These are phyloP conservation scores for Podochytrium sp. DNA, from an alignment of 192 early-diverging fungal species.

Conservation along the genomic window DNA sequence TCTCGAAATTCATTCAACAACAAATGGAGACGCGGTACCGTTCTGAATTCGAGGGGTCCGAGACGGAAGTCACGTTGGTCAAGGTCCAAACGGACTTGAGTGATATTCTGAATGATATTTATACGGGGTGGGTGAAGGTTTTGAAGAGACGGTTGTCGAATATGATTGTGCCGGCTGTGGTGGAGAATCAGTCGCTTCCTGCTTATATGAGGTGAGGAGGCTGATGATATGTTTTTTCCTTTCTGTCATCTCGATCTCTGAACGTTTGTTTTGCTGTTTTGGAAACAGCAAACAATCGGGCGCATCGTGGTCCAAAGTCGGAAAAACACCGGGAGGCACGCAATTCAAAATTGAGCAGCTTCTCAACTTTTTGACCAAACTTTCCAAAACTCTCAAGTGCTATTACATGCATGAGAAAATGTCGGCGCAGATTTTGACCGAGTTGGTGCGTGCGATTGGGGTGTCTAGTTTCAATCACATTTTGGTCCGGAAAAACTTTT, in stretches of 20 bases:
- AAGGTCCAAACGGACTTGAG: conserved; percentile 89
- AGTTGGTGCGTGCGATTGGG: conserved; percentile 92
- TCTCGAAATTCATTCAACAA: conserved; percentile 66
- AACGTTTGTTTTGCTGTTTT: conserved; percentile 63
- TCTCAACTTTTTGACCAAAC: conserved; percentile 89
- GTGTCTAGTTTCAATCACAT: conserved; percentile 96
- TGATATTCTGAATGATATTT: conserved; percentile 89
- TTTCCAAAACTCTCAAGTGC: conserved; percentile 93
- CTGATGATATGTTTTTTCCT: not conserved
- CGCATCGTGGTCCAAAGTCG: conserved; percentile 87
- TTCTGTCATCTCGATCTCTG: conserved; percentile 58
- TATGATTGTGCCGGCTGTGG: conserved; percentile 94
- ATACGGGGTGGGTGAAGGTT: conserved; percentile 97
- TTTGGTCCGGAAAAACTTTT: conserved; percentile 97
- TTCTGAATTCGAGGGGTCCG: conserved; percentile 37
- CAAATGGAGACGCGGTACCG: conserved; percentile 40
- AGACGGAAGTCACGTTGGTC: conserved; percentile 75
- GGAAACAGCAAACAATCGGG: conserved; percentile 84
- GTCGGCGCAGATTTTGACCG: conserved; percentile 89
- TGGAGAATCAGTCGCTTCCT: conserved; percentile 93
- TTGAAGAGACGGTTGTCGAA: conserved; percentile 90
- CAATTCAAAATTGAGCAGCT: conserved; percentile 96
- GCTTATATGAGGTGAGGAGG: conserved; percentile 83
- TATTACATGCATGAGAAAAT: conserved; percentile 94
- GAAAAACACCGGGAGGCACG: conserved; percentile 72